These are phyloP conservation scores for Hondaea fermentalgiana DNA, from an alignment of 108 stramenopile species.

Conservation along the genomic window DNA sequence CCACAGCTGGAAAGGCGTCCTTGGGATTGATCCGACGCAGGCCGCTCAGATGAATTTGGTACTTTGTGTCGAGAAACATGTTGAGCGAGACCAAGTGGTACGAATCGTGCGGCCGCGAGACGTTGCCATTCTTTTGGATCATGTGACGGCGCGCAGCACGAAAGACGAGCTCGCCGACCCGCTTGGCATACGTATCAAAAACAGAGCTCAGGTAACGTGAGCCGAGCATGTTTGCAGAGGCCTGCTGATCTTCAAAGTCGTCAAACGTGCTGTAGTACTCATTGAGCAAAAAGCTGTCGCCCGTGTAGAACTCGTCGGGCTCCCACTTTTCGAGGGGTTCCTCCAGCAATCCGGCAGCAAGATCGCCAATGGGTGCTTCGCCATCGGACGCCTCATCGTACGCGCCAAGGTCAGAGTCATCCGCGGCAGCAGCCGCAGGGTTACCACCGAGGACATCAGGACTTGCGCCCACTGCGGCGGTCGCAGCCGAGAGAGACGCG, in stretches of 20 bases:
- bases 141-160: not conserved
- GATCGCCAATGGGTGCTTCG: not conserved
- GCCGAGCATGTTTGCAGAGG: not conserved
- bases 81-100: not conserved
- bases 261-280: not conserved
- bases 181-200: not conserved
- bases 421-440: not conserved
- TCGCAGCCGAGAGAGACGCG: not conserved
- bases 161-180: not conserved
- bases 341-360: not conserved
- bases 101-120: not conserved
- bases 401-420: not conserved
- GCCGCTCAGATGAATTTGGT: not conserved
- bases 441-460: not conserved
- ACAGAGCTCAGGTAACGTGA: not conserved
- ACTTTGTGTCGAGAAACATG: not conserved
- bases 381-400: not conserved
- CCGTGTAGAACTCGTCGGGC: constrained; percentile 12
- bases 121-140: not conserved
- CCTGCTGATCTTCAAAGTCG: not conserved
- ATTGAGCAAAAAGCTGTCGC: not conserved
- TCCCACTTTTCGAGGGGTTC: not conserved
- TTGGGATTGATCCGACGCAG: not conserved
- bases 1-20: not conserved
- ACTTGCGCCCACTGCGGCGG: not conserved